Conservation (phyloP, 2,329 filamentous ascomycete genomes). For the Laburnicola sp. region DNA sequence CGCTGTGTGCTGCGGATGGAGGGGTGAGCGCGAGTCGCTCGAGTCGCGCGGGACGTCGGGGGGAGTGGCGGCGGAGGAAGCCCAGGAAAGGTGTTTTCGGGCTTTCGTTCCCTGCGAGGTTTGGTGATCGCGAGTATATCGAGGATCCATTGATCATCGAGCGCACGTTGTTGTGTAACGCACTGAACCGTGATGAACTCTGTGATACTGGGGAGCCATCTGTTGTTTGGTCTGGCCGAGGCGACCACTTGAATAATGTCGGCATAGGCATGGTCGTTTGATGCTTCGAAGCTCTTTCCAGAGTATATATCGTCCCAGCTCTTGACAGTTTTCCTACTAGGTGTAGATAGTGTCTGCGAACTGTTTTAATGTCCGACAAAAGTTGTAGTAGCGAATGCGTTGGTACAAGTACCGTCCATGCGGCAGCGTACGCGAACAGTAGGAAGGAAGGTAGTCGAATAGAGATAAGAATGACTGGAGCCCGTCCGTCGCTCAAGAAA, state of each 20-base stretch:
- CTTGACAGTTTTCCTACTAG: conserved; percentile 29
- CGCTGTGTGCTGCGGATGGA: conserved; percentile 40
- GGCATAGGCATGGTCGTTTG: conserved; percentile 35
- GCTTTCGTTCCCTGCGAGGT: conserved; percentile 30
- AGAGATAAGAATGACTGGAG: conserved; percentile 38
- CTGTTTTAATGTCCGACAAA: conserved; percentile 19
- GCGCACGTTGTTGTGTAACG: conserved; percentile 27
- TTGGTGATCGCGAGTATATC: conserved; percentile 42
- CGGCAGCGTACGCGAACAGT: conserved; percentile 24
- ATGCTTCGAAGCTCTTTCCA: background rate
- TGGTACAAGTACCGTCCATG: conserved; percentile 26
- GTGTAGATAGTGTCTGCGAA: conserved; percentile 24
- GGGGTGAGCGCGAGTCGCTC: conserved; percentile 33
- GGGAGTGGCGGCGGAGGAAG: conserved; percentile 39
- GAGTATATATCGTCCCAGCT: conserved; percentile 19
- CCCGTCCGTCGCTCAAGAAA: conserved; percentile 33
- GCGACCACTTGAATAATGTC: conserved; percentile 38
- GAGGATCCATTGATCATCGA: conserved; percentile 43
- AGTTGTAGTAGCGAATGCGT: conserved; percentile 30
- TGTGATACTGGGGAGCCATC: conserved; percentile 26
- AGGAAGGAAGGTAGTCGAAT: conserved; percentile 15
- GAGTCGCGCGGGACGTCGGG: conserved; percentile 32
- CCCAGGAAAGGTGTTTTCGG: conserved; percentile 41
- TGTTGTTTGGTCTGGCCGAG: conserved; percentile 35
- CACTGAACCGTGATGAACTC: conserved; percentile 22